A percentile compares a stretch with the other conserved stretches of the same genome.
Conservation (phyloP, 352 stramenopile species). For the Globisporangium camurandrum region DNA sequence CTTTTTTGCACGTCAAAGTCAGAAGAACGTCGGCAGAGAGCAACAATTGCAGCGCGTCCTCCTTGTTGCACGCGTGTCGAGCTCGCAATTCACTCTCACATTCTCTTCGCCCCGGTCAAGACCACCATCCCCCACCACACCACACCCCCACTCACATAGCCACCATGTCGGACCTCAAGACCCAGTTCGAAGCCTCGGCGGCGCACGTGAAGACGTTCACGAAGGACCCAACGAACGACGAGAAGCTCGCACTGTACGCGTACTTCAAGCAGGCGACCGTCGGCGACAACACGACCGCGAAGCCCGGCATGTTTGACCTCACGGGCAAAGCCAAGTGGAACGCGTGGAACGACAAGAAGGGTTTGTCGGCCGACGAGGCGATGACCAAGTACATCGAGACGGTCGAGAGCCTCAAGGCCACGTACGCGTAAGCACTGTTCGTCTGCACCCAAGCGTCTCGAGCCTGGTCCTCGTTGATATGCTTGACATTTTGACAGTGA, state of each 20-base stretch:
- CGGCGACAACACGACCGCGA: slow-evolving; percentile 77
- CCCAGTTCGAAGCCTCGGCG: slow-evolving; percentile 77
- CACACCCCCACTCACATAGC: background rate
- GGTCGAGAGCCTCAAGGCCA: slow-evolving; percentile 75
- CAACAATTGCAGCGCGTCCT: too few relatives aligned
- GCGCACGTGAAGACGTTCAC: slow-evolving; percentile 77
- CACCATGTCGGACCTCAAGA: slow-evolving; percentile 78
- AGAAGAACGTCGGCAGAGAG: too few relatives aligned
- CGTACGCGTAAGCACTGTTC: slow-evolving; percentile 68
- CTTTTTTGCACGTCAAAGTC: too few relatives aligned
- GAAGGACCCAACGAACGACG: slow-evolving; percentile 77
- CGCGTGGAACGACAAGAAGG: slow-evolving; percentile 84
- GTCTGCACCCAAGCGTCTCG: too few relatives aligned
- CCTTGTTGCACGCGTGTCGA: too few relatives aligned
- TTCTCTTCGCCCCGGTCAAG: background rate
- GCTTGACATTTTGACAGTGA: too few relatives aligned
- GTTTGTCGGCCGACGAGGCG: slow-evolving; percentile 72
- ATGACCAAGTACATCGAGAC: slow-evolving; percentile 86
- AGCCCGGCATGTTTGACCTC: slow-evolving; percentile 84
- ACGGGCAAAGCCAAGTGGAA: slow-evolving; percentile 87
- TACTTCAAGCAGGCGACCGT: slow-evolving; percentile 88
- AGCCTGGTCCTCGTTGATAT: too few relatives aligned
- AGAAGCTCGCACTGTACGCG: slow-evolving; percentile 88
- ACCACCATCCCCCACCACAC: background rate
- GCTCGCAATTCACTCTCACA: background rate